Evolutionary conservation across 768 basidiomycete species (phyloP).

Genomic region (Termitomyces sp.): DNA sequence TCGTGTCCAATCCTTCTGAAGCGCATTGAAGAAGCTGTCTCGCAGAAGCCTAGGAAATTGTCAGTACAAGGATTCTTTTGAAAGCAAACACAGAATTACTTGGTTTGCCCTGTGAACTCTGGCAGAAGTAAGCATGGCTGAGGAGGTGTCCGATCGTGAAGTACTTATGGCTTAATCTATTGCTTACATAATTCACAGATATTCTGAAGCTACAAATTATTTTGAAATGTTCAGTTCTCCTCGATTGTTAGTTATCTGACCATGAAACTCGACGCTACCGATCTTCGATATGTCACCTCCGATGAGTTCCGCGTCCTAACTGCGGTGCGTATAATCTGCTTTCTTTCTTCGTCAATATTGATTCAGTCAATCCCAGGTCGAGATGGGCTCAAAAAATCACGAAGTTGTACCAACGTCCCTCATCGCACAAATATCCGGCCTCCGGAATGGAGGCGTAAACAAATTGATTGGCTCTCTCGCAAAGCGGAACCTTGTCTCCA

Average conservation of each 20-base stretch:
- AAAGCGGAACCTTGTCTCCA: constrained; percentile 85
- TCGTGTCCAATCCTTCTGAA: background rate
- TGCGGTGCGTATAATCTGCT: constrained; percentile 47
- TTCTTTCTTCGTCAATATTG: background rate
- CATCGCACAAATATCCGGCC: constrained; percentile 89
- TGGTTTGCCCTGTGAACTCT: constrained; percentile 14
- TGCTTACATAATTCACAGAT: constrained; percentile 5
- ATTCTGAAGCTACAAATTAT: background rate
- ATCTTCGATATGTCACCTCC: constrained; percentile 84
- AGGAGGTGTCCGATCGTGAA: too few relatives aligned
- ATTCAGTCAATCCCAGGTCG: constrained; percentile 55
- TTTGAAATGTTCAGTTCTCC: background rate
- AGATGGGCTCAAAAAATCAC: constrained; percentile 98
- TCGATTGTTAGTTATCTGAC: constrained; percentile 1
- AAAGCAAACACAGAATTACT: background rate
- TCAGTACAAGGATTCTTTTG: background rate
- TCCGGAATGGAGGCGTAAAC: constrained; percentile 89
- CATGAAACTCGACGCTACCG: constrained; percentile 95
- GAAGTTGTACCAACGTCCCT: constrained; percentile 88
- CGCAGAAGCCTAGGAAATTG: constrained; percentile 9
- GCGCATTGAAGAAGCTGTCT: constrained; percentile 7
- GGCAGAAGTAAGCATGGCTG: constrained; percentile 3
- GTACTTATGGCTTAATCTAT: background rate
- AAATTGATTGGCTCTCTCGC: constrained; percentile 87
- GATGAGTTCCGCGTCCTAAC: constrained; percentile 96